A percentile compares a stretch with the other conserved stretches of the same genome.
phyloP scores from a whole-genome alignment of 202 grass and related monocot genomes.

The Panicum virgatum region DNA sequence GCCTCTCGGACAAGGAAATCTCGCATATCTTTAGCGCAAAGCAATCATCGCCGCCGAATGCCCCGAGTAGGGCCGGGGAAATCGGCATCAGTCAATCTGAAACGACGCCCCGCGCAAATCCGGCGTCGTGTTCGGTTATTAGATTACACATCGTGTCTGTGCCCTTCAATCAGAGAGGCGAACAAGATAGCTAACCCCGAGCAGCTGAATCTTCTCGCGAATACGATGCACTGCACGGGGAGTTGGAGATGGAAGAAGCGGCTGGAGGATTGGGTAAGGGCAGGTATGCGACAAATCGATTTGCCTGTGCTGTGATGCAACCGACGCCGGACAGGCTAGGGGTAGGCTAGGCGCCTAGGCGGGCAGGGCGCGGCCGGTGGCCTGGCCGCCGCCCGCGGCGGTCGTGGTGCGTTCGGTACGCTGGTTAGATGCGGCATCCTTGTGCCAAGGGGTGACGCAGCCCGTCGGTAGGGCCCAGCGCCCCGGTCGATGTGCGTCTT shows the following conservation, averaged over 20 bases:
- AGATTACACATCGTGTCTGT: not conserved
- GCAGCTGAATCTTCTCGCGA: too few species aligned
- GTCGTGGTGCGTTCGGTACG: not conserved
- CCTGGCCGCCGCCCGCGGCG: too few species aligned
- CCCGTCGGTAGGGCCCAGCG: not conserved
- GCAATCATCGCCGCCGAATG: not conserved
- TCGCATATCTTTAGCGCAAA: slow-evolving; percentile 22
- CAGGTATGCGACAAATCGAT: slow-evolving; percentile 8
- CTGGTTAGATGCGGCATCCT: not conserved
- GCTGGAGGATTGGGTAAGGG: not conserved
- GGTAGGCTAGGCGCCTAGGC: not conserved
- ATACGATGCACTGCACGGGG: too few species aligned
- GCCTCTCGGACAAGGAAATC: slow-evolving; percentile 9
- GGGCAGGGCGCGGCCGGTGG: too few species aligned
- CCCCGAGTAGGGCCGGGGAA: not conserved
- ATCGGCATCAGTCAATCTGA: slow-evolving; percentile 26
- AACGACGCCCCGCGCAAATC: not conserved
- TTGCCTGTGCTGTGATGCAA: slow-evolving; percentile 19
- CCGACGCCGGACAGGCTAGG: not conserved
- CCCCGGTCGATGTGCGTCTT: not conserved
- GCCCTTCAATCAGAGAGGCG: not conserved
- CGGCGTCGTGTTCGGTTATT: not conserved
- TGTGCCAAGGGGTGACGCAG: not conserved
- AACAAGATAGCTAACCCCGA: too few species aligned
- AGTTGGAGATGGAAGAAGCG: not conserved